phyloP scores from a whole-genome alignment of 179 eudicot genomes.

The Corrigiola litoralis region DNA sequence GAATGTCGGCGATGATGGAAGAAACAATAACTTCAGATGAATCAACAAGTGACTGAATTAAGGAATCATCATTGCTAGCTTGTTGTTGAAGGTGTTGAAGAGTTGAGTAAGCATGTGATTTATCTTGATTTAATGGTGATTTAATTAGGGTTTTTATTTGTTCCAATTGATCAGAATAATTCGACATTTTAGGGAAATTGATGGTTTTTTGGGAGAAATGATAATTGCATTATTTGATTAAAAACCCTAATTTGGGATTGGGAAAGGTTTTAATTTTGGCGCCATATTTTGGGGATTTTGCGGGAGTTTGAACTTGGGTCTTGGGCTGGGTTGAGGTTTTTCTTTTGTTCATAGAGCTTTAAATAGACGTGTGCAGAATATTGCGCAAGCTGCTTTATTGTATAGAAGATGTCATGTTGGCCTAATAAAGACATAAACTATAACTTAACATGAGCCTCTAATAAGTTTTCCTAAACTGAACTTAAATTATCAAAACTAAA shows the following conservation, averaged over 20 bases:
- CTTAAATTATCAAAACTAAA: no score
- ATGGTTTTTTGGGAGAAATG: not conserved
- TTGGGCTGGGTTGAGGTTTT: not conserved
- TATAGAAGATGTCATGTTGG: not conserved
- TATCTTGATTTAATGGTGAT: slow-evolving; percentile 35
- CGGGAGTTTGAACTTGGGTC: not conserved
- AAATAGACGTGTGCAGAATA: no score
- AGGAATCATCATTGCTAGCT: slow-evolving; percentile 33
- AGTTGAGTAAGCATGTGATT: slow-evolving; percentile 56
- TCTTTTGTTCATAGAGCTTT: no score
- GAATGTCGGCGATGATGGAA: slow-evolving; percentile 40
- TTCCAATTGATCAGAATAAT: slow-evolving; percentile 39
- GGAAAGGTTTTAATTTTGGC: slow-evolving; percentile 22
- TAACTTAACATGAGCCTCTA: no score
- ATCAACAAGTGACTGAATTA: slow-evolving; percentile 32
- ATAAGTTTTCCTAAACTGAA: no score
- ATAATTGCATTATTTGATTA: not conserved
- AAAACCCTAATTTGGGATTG: slow-evolving; percentile 6
- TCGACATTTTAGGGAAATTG: slow-evolving; percentile 28
- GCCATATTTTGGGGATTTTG: slow-evolving; percentile 14
- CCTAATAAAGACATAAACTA: no score
- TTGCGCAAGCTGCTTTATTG: no score
- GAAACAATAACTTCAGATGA: slow-evolving; percentile 34
- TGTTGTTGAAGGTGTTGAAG: slow-evolving; percentile 59
- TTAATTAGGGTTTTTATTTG: slow-evolving; percentile 47